Conservation (phyloP, 2,329 filamentous ascomycete genomes). For the Parascedosporium putredinis region DNA sequence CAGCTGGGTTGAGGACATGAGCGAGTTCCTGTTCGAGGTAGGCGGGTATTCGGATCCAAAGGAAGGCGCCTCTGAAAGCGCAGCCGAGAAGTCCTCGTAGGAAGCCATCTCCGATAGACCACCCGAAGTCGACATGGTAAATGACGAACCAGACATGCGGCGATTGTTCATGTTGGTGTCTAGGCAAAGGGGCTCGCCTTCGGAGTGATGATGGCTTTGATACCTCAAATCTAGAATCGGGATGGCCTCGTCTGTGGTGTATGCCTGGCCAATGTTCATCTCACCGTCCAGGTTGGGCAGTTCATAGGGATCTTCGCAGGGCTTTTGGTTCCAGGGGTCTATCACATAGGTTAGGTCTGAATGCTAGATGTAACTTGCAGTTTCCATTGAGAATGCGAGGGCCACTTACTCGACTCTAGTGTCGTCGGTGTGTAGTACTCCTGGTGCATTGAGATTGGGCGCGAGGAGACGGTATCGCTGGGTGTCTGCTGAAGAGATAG, state of each 20-base stretch:
- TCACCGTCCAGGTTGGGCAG: constrained; percentile 45
- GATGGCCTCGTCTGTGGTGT: constrained; percentile 51
- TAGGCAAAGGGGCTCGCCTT: constrained; percentile 43
- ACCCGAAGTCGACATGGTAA: constrained; percentile 59
- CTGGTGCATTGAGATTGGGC: constrained; percentile 48
- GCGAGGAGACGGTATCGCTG: constrained; percentile 39
- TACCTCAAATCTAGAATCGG: constrained; percentile 52
- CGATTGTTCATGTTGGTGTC: constrained; percentile 21
- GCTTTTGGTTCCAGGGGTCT: constrained; percentile 40
- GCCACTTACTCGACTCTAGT: constrained; percentile 37
- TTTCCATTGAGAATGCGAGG: not conserved
- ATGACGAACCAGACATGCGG: constrained; percentile 62
- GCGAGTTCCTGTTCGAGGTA: constrained; percentile 56
- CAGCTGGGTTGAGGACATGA: constrained; percentile 60
- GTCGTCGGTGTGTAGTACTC: constrained; percentile 39
- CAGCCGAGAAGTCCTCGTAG: constrained; percentile 60
- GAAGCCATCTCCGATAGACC: constrained; percentile 57
- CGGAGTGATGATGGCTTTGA: constrained; percentile 30
- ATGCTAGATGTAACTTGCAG: not conserved
- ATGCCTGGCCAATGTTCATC: constrained; percentile 51
- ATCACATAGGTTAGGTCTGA: not conserved
- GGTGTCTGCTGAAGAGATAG: constrained; percentile 40
- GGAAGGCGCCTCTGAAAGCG: constrained; percentile 56
- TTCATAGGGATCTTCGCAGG: constrained; percentile 46
- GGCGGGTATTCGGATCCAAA: constrained; percentile 58